Percentiles rank a stretch among this genome's conserved stretches.
phyloP scores from a whole-genome alignment of 768 basidiomycete species.

The Pleurotus djamor region DNA sequence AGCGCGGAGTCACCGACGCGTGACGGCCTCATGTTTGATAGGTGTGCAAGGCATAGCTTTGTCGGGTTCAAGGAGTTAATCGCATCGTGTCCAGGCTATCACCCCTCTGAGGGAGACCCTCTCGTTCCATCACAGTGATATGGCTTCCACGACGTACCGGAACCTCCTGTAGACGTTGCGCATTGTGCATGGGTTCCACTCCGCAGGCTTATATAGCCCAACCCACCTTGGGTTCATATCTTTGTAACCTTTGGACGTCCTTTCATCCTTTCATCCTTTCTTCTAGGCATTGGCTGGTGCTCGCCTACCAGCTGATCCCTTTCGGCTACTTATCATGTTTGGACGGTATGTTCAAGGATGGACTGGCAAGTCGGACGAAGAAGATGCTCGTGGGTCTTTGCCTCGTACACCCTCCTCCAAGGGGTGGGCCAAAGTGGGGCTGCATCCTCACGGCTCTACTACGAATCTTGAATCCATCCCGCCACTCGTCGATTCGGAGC shows the following conservation, averaged over 20 bases:
- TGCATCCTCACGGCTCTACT: neutral
- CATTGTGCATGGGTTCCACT: constrained; percentile 6
- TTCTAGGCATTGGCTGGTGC: neutral
- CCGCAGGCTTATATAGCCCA: constrained; percentile 6
- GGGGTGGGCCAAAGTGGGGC: neutral
- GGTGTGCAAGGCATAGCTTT: neutral
- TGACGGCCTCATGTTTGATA: neutral
- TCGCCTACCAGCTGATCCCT: neutral
- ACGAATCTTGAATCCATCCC: neutral
- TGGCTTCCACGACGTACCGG: neutral
- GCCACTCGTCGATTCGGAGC: neutral
- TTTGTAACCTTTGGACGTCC: neutral
- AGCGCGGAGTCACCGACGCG: neutral
- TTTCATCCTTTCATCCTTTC: neutral
- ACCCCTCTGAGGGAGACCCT: neutral
- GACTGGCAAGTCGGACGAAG: constrained; percentile 1
- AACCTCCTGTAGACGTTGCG: neutral
- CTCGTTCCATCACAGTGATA: neutral
- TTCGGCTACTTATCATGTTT: neutral
- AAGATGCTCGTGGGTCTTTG: neutral
- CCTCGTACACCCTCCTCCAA: neutral
- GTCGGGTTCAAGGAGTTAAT: neutral
- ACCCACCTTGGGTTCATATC: neutral
- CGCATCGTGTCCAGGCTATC: neutral
- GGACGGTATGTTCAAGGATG: neutral